These are phyloP conservation scores for Ilex aquifolium DNA, from an alignment of 257 asterid species.

Conservation along the genomic window DNA sequence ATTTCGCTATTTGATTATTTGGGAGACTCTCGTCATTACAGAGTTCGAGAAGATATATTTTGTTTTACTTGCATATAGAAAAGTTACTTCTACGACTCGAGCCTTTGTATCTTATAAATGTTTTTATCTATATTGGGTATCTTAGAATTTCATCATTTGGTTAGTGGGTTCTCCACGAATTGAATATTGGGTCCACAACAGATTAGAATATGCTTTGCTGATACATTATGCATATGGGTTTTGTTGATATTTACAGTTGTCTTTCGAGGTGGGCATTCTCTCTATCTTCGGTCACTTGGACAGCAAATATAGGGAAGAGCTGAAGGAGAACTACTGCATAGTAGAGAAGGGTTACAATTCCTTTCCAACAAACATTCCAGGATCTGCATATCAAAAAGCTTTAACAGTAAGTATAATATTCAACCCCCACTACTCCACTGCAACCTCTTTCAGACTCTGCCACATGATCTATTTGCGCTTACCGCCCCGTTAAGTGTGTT, in stretches of 20 bases:
- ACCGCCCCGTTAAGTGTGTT: background rate
- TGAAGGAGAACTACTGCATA: slow-evolving; percentile 55
- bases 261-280: slow-evolving; percentile 82
- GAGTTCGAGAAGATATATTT: background rate
- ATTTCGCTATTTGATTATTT: background rate
- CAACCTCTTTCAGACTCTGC: background rate
- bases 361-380: slow-evolving; percentile 75
- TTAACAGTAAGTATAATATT: slow-evolving; percentile 31
- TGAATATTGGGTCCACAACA: slow-evolving; percentile 3
- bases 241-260: slow-evolving; percentile 22
- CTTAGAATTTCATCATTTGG: slow-evolving; percentile 17
- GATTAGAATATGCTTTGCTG: background rate
- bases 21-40: no score
- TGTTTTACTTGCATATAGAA: background rate
- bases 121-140: slow-evolving; percentile 4
- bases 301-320: slow-evolving; percentile 37
- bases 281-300: slow-evolving; percentile 69
- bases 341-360: slow-evolving; percentile 86
- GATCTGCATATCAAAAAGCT: slow-evolving; percentile 72
- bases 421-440: background rate
- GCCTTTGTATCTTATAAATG: background rate
- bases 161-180: background rate
- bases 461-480: background rate
- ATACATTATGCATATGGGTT: background rate
- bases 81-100: background rate